Evolutionary conservation across 805 yeast species (phyloP).

Genomic region (Candida ulmi): DNA sequence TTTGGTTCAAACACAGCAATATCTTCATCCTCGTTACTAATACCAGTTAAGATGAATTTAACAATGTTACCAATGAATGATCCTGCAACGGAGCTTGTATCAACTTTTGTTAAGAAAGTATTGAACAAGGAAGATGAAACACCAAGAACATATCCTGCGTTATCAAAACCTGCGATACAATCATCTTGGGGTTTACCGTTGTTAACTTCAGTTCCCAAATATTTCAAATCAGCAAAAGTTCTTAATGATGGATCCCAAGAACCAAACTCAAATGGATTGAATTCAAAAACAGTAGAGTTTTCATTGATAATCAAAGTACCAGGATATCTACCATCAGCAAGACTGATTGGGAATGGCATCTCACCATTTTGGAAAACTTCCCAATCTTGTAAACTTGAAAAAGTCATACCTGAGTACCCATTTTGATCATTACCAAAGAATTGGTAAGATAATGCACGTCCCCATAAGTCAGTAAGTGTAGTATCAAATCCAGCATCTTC

Average conservation of each 20-base stretch:
- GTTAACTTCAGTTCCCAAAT: constrained; percentile 60
- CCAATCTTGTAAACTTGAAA: constrained; percentile 51
- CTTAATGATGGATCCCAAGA: constrained; percentile 79
- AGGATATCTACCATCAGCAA: constrained; percentile 59
- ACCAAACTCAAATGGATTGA: constrained; percentile 71
- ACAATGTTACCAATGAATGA: constrained; percentile 23
- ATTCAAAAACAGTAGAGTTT: constrained; percentile 66
- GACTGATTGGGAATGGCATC: constrained; percentile 71
- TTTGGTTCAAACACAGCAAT: constrained; percentile 67
- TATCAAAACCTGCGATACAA: constrained; percentile 71
- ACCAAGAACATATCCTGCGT: constrained; percentile 77
- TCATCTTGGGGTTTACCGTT: constrained; percentile 50
- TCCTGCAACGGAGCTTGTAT: constrained; percentile 44
- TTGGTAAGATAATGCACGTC: constrained; percentile 67
- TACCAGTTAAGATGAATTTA: constrained; percentile 32
- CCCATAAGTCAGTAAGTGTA: constrained; percentile 78
- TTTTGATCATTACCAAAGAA: constrained; percentile 56
- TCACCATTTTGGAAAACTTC: constrained; percentile 54
- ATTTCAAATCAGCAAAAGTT: constrained; percentile 60
- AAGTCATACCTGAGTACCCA: constrained; percentile 60
- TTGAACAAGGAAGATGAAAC: constrained; percentile 81
- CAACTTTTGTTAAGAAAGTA: constrained; percentile 52
- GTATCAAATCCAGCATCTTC: constrained; percentile 60
- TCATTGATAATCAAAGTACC: constrained; percentile 46
- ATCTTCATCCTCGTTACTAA: constrained; percentile 51